These are phyloP conservation scores for Fomitopsis schrenkii DNA, from an alignment of 1,284 basidiomycete genomes.

Conservation along the genomic window DNA sequence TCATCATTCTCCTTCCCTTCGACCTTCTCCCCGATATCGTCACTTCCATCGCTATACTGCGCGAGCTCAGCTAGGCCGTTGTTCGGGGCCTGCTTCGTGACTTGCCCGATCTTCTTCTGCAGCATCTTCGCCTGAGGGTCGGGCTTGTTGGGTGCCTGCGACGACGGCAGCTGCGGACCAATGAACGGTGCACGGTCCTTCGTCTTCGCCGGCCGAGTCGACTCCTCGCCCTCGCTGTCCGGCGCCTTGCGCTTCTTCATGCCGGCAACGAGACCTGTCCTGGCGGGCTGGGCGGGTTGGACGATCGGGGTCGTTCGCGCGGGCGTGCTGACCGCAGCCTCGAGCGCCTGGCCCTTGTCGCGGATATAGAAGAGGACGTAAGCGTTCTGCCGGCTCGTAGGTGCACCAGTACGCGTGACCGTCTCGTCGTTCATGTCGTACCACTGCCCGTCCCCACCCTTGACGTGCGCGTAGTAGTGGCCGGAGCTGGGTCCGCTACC, in stretches of 20 bases:
- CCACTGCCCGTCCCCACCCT: constrained; percentile 72
- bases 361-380: constrained; percentile 93
- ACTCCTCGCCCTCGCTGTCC: constrained; percentile 40
- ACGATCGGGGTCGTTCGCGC: not conserved
- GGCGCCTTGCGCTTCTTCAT: constrained; percentile 61
- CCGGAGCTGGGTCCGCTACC: constrained; percentile 93
- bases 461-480: constrained; percentile 92
- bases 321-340: constrained; percentile 45
- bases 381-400: constrained; percentile 73
- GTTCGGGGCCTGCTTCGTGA: constrained; percentile 24
- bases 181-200: constrained; percentile 51
- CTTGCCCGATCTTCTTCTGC: constrained; percentile 60
- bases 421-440: constrained; percentile 93
- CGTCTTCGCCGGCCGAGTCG: constrained; percentile 39
- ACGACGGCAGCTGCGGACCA: constrained; percentile 58
- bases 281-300: constrained; percentile 18
- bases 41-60: constrained; percentile 52
- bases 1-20: constrained; percentile 3
- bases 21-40: constrained; percentile 36
- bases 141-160: constrained; percentile 20
- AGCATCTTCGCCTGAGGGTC: constrained; percentile 61
- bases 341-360: constrained; percentile 67
- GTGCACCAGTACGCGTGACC: constrained; percentile 46
- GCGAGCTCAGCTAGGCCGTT: constrained; percentile 46
- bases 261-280: constrained; percentile 40